A percentile compares a stretch with the other conserved stretches of the same genome.
phyloP scores from a whole-genome alignment of 805 yeast species.

The Schwanniomyces sp. region DNA sequence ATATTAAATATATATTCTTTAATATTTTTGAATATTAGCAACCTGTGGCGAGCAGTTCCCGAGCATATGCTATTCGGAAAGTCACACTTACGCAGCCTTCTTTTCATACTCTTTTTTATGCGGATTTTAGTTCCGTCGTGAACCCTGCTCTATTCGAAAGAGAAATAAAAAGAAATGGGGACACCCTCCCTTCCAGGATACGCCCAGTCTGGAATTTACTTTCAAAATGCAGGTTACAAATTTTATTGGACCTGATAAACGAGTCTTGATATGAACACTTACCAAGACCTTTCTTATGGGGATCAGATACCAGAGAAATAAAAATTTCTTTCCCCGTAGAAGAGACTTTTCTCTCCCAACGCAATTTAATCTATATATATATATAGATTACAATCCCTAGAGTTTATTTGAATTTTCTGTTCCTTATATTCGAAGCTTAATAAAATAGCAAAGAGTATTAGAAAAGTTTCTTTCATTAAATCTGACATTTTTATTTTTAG shows the following conservation, averaged over 20 bases:
- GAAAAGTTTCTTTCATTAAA: neutral
- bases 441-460: neutral
- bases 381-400: neutral
- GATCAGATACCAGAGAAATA: neutral
- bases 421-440: neutral
- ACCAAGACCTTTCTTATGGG: neutral
- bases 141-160: neutral
- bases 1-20: too few species aligned
- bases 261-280: neutral
- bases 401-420: neutral
- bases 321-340: neutral
- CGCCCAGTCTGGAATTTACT: neutral
- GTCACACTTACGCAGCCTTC: neutral
- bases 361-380: neutral
- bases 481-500: neutral
- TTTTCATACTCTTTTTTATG: neutral
- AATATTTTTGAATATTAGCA: too few species aligned
- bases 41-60: too few species aligned
- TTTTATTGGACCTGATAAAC: slow-evolving; percentile 1
- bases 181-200: neutral
- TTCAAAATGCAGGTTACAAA: neutral
- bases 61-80: too few species aligned
- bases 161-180: neutral
- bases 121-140: neutral
- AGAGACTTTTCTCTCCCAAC: neutral